Percentiles rank a stretch among this genome's conserved stretches.
Evolutionary conservation across 352 stramenopile species (phyloP).

Genomic region (Pythium volutum): DNA sequence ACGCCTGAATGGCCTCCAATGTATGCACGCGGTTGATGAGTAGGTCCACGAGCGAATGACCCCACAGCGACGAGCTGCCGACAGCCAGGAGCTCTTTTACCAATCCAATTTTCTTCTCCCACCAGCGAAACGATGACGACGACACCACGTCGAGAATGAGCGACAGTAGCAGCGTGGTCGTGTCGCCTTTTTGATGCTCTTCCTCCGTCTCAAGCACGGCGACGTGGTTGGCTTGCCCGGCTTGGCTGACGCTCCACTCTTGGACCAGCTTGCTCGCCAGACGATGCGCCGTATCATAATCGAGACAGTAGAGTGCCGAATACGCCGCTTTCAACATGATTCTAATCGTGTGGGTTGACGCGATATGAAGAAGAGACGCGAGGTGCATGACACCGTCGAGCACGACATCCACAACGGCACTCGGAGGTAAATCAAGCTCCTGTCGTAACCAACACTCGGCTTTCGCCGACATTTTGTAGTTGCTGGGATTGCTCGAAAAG

Average conservation of each 20-base stretch:
- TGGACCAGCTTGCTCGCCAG: conserved; percentile 43
- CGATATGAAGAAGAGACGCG: conserved; percentile 45
- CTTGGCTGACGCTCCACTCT: conserved; percentile 7
- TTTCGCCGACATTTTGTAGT: conserved; percentile 50
- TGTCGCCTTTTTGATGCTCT: conserved; percentile 11
- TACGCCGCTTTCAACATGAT: conserved; percentile 69
- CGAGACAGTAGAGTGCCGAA: conserved; percentile 59
- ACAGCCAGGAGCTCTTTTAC: conserved; percentile 9
- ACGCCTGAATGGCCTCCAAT: conserved; percentile 49
- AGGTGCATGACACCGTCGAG: conserved; percentile 51
- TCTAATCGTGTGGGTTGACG: conserved; percentile 24
- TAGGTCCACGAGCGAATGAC: conserved; percentile 46
- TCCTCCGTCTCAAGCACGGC: background rate
- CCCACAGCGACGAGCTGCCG: conserved; percentile 30
- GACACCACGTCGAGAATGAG: conserved; percentile 67
- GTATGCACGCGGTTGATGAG: conserved; percentile 44
- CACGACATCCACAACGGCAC: conserved; percentile 20
- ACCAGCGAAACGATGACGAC: conserved; percentile 55
- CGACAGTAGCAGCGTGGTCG: conserved; percentile 46
- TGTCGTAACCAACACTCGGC: conserved; percentile 42
- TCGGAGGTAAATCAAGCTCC: conserved; percentile 9
- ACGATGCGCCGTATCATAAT: conserved; percentile 56
- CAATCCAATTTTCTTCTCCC: conserved; percentile 44
- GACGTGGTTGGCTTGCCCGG: background rate
- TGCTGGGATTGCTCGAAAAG: conserved; percentile 59